phyloP scores from a whole-genome alignment of 129 eudicot genomes.

The Pittosporum tobira region DNA sequence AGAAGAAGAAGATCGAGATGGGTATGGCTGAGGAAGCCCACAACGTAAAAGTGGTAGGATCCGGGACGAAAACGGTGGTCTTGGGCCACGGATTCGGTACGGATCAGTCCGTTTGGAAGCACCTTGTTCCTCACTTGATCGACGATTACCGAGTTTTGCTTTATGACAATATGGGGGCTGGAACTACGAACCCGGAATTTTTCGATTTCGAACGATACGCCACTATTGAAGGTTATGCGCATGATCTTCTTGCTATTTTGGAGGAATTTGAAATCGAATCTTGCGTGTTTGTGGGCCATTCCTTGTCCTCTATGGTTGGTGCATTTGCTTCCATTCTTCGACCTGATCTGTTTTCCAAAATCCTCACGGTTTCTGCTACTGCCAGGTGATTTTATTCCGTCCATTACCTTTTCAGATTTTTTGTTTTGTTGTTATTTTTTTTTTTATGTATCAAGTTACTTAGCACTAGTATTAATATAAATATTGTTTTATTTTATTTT shows the following conservation, averaged over 20 bases:
- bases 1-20: conserved; percentile 8
- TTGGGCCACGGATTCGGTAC: conserved; percentile 50
- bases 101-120: conserved; percentile 54
- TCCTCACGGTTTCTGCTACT: conserved; percentile 29
- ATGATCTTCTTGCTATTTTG: conserved; percentile 36
- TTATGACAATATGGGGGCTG: conserved; percentile 48
- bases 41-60: conserved; percentile 31
- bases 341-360: conserved; percentile 42
- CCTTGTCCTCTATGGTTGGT: conserved; percentile 35
- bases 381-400: conserved; percentile 26
- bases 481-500: neutral
- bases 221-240: conserved; percentile 32
- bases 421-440: neutral
- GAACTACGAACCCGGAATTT: conserved; percentile 47
- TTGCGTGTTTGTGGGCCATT: conserved; percentile 45
- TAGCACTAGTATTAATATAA: too few species aligned
- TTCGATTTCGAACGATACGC: conserved; percentile 42
- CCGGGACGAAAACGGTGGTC: conserved; percentile 29
- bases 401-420: neutral
- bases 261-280: conserved; percentile 23
- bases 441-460: too few species aligned
- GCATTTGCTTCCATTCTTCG: conserved; percentile 33
- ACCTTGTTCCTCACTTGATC: conserved; percentile 36
- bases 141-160: conserved; percentile 29
- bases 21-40: conserved; percentile 32